Evolutionary conservation across 2,329 filamentous ascomycete species (phyloP).

Genomic region (Neofusicoccum sp.): DNA sequence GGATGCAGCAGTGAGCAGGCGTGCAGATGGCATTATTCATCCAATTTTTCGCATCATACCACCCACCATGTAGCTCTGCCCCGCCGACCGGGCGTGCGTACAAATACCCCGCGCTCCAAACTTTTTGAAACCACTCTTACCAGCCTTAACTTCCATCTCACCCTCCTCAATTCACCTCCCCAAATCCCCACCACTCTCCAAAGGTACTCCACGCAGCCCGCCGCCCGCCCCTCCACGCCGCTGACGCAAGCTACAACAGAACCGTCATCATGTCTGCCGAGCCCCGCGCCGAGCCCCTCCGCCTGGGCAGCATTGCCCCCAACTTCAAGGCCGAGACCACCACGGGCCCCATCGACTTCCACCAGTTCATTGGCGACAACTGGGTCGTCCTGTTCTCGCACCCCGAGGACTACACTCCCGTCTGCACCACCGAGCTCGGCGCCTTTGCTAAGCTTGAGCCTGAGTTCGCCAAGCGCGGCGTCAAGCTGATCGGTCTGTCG

Average conservation of each 20-base stretch:
- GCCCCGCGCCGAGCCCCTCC: conserved; percentile 47
- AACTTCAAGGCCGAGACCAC: conserved; percentile 85
- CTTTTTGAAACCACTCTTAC: background rate
- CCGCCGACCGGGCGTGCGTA: background rate
- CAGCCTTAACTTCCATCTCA: background rate
- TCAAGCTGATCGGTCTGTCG: conserved; percentile 85
- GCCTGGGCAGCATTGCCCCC: conserved; percentile 67
- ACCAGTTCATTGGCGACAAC: conserved; percentile 74
- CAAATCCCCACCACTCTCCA: background rate
- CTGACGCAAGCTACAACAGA: background rate
- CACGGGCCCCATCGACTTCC: conserved; percentile 74
- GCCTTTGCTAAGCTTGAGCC: conserved; percentile 86
- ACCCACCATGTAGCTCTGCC: background rate
- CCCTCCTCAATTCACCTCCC: background rate
- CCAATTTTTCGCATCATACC: conserved; percentile 17
- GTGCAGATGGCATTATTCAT: conserved; percentile 15
- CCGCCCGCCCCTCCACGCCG: background rate
- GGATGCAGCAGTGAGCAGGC: background rate
- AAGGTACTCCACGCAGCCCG: background rate
- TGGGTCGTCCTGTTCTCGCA: conserved; percentile 85
- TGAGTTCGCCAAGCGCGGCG: conserved; percentile 81
- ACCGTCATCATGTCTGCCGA: conserved; percentile 21
- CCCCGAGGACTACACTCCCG: conserved; percentile 85
- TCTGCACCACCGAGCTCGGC: conserved; percentile 93
- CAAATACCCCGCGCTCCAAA: conserved; percentile 14